Base-by-base conservation (phyloP, 148 eudicot genomes). In the Chenopodium suecicum region DNA sequence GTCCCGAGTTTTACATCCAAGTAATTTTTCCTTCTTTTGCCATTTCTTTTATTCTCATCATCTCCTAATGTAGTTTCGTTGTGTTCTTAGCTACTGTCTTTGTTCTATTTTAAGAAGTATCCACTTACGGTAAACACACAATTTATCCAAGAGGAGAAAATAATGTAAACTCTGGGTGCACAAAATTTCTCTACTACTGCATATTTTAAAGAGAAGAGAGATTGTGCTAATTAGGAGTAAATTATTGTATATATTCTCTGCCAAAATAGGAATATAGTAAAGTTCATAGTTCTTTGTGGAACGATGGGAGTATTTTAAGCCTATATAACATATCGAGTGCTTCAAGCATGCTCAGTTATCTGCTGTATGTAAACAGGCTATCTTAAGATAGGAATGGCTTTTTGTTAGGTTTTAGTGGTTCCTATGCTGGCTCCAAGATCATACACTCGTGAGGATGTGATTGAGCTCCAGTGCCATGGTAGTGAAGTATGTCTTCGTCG, bases 391-490 rank as follows among this genome's bases (percentile, higher is more conserved):
- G 65, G 58, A 68, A 19, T 32, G 29, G 19, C 44, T 68, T 47
- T 12, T 80, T 76, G 46, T 46, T 83, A 97, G 99, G 98, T 94
- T 73, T 69, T 97, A 83, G 90, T 82, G 69, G 88, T 97, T 73
- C 99, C 99, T 29, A 97, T 97, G 99, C 84, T 97, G 83, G 95
- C 94, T 19, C 99, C 99, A 78, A 92, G 94, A 86, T 97, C 99
- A 72, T 97, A 97, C 87, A 97, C 99, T 44, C 88, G 97, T 48
- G 99, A 97, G 85, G 99, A 97, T 84, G 98, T 97, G 87, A 84
- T 97, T 75, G 99, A 97, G 87, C 92, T 97, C 73, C 99, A 97
- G 82, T 97, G 99, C 86, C 99, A 97, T 90, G 99, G 99, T 14
- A 94, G 86, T 89, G 98, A 97, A 81, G 95, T 97, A 68, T 97